Conservation (phyloP, 805 yeast genomes). For the Kuraishia ogatae region DNA sequence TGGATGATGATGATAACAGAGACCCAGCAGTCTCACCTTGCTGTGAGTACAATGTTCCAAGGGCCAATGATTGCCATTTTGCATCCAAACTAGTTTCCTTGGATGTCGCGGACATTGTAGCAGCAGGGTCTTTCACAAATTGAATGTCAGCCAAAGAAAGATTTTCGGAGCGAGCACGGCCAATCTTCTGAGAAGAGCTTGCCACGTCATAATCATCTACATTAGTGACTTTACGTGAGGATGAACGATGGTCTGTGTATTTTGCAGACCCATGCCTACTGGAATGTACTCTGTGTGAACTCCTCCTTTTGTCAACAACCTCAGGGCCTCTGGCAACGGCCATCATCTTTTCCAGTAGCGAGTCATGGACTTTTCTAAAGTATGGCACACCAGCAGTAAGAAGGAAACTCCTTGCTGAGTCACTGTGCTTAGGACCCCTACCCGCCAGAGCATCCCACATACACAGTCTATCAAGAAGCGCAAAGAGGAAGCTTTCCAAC, state of each 20-base stretch:
- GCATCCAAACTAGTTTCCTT: background rate
- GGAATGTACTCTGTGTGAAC: background rate
- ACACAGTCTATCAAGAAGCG: conserved; percentile 21
- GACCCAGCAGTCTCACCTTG: background rate
- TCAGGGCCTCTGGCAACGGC: conserved; percentile 20
- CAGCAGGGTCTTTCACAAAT: background rate
- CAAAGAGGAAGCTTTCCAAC: background rate
- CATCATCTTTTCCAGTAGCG: conserved; percentile 17
- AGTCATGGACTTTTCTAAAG: conserved; percentile 16
- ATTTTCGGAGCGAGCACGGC: background rate
- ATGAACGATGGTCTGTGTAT: background rate
- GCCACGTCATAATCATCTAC: too few relatives aligned
- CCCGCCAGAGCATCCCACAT: conserved; percentile 24
- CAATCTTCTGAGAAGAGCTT: background rate
- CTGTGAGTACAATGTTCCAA: background rate
- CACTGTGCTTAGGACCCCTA: conserved; percentile 13
- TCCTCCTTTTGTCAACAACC: conserved; percentile 6
- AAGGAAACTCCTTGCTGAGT: conserved; percentile 19
- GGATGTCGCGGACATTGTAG: background rate
- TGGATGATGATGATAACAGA: background rate
- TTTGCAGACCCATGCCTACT: background rate
- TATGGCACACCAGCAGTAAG: conserved; percentile 19
- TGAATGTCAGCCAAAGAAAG: background rate
- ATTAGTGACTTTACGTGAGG: too few relatives aligned
- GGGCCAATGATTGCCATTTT: background rate